Base-by-base conservation (phyloP, 2,329 filamentous ascomycete genomes). In the Hymenoscyphus infarciens region DNA sequence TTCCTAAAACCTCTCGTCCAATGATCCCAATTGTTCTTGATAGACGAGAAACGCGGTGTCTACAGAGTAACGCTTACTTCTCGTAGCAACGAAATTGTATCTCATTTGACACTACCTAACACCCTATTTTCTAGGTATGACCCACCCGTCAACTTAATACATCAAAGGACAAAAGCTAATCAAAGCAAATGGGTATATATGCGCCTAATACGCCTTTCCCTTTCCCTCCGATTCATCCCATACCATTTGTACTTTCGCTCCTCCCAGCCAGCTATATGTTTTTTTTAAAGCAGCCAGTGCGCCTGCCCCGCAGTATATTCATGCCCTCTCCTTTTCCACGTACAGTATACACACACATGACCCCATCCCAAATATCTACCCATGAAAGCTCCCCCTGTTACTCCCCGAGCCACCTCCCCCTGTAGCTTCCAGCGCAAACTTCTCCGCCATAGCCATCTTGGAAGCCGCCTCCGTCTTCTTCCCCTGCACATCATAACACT, bases 401-500 rank as follows among this genome's bases (percentile, higher is more conserved):
- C 42, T 49, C 19, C 42, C 42, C 8, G 42, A 25, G 22, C 42
- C 25, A 10, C 7, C 5, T 11, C 8, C 42, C n/a, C 42, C 42
- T 11, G 42, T 10, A 11, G 42, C 42, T 11, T 49, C 42, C n/a
- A 49, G n/a, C 10, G 57, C 57, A 22, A 60, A 22, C 16, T 25
- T 38, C 45, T 53, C 57, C 16, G 76, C 83, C 68, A 82, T 80
- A n/a, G 77, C 75, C 49, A 77, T 75, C 6, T 79, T 75, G 6
- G 67, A 68, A 42, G 73, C 73, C 11, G 84, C 83, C 66, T 87
- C 82, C 3, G 76, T 76, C 13, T 73, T 74, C 69, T 89, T 86
- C 25, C 90, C 90, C 71, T 90, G 86, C 61, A 89, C 83, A 69
- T 92, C 89, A 67, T 89, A 83, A 25, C 87, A 91, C 70, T 91